Base-by-base conservation (phyloP, 805 yeast genomes). In the Suhomyces sp. region DNA sequence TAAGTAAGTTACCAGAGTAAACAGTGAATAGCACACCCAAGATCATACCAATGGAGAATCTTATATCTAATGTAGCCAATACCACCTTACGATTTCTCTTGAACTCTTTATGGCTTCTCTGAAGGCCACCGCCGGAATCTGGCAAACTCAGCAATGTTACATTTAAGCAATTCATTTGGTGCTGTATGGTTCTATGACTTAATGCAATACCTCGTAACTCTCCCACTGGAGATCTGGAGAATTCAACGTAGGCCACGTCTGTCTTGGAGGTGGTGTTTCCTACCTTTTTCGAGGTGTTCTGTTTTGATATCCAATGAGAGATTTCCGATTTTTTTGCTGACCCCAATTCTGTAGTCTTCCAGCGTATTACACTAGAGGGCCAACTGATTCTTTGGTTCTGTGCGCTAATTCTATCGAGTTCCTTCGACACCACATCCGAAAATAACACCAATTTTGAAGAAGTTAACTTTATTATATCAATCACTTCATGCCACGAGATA, bases 221-320 rank as follows among this genome's bases (percentile, higher is more conserved):
- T 3, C 98, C 98, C 18, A 85, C 77, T 0, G 97, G 95, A 2
- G 95, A 83, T 47, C 90, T 76, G 0, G 93, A 79, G 53, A 84
- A 93, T 61, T 93, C 98, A 10, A 93, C 90, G 51, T 93, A 93
- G 0, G 98, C 96, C 39, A 93, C 64, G 51, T 87, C 95, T 13
- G 58, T 46, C 25, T 44, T 48, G 17, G 42, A 26, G 10, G 38
- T 27, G 20, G 32, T 35, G 28, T 40, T 39, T 10, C 33, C 19
- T n/a, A n/a, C n/a, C 37, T 43, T 39, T 25, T 53, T 36, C 23
- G 35, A 25, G 26, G 39, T 29, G 33, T 42, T 27, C 37, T 46
- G 43, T 38, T 43, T 48, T 19, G 44, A 22, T 11, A 23, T 51
- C 68, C 60, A 60, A 20, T 33, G 35, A 2, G 51, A 28, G 8